Evolutionary conservation across 345 rosid species (phyloP), one percentile per base, ranked within the genome.

Genomic region (Melaleuca quinquenervia): DNA sequence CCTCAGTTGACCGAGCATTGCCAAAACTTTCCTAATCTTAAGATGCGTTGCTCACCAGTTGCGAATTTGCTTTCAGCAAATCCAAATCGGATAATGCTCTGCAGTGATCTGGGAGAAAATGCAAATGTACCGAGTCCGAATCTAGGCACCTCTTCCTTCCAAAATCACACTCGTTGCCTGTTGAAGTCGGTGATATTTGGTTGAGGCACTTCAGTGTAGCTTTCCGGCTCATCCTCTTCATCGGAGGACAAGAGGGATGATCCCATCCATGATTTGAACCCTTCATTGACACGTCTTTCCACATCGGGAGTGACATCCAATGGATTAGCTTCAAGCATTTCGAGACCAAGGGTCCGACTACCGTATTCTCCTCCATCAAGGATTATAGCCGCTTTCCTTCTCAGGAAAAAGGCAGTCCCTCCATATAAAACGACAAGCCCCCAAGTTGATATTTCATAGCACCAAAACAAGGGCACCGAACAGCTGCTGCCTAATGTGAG

Each of bases 251-350:
- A 96, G 84, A 94, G 90, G 84, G 99, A 92, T n/a, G 98, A 92
- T 6, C 98, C 98, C 96, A 93, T 94, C 98, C 98, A 97, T 64
- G 98, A 86, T 90, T 90, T 96, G 83, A 97, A 97, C 85, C 99
- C 98, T 62, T 96, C 98, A 50, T 89, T 92, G 55, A 94, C 98
- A 50, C 93, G 94, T 88, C 94, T 93, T 92, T 97, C 99, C 80
- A 96, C 89, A 1, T 95, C 95, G 53, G 97, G 97, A 64, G 98
- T 90, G 86, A 94, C 91, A 86, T 91, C 95, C 90, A 94, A 80
- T 22, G 95, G 93, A 89, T 87, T 92, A 36, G 98, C 92, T 90
- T 97, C 98, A 74, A 93, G 88, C 98, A 97, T 97, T 91, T 97
- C 99, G 85, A 97, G 86, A 50, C 98, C 99, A 48, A 86, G 91